A percentile compares a stretch with the other conserved stretches of the same genome.
These are phyloP conservation scores for Hypoxylon sp. DNA, from an alignment of 2,329 filamentous ascomycete genomes.

Conservation along the genomic window DNA sequence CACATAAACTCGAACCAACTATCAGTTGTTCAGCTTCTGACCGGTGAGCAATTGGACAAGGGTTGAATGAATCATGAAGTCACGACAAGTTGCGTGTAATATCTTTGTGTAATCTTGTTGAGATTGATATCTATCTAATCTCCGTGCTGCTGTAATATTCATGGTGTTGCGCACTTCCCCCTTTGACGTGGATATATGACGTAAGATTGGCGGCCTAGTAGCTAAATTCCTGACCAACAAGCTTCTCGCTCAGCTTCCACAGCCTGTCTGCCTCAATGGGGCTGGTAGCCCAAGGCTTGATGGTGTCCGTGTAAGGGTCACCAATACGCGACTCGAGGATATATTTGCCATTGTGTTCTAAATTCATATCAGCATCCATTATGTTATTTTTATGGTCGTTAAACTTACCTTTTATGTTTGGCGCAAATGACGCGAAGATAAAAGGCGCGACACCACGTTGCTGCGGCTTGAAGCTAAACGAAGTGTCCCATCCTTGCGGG, in stretches of 20 bases:
- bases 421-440: conserved; percentile 1
- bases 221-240: conserved; percentile 52
- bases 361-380: neutral
- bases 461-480: conserved; percentile 1
- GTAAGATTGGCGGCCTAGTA: neutral
- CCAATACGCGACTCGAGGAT: conserved; percentile 52
- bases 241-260: conserved; percentile 55
- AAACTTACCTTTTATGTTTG: conserved; percentile 1
- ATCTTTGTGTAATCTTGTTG: neutral
- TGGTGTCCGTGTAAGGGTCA: conserved; percentile 42
- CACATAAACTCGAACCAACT: neutral
- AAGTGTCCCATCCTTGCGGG: conserved; percentile 4
- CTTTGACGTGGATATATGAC: neutral
- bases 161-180: neutral
- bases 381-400: neutral
- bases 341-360: conserved; percentile 49
- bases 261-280: conserved; percentile 51
- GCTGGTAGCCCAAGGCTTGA: conserved; percentile 48
- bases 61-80: neutral
- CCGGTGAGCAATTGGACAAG: neutral
- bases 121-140: conserved; percentile 2
- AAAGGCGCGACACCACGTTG: conserved; percentile 2
- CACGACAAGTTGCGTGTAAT: conserved; percentile 2
- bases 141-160: neutral
- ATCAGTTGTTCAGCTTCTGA: neutral